Conservation (phyloP, 2,329 filamentous ascomycete genomes). For the Aspergillus calidoustus region DNA sequence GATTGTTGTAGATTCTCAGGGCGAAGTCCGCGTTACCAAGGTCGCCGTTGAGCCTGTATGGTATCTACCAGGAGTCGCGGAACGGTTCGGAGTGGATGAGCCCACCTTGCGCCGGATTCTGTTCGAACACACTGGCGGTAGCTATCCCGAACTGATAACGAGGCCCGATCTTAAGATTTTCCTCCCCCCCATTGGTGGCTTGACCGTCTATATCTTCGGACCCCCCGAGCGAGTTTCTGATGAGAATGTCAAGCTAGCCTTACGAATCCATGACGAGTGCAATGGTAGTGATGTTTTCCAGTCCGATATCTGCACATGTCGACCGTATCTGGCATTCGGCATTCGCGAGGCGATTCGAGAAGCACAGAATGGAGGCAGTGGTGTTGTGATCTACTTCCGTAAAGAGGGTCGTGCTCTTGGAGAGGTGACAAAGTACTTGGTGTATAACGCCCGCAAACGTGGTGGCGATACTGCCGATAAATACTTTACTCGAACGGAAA, state of each 20-base stretch:
- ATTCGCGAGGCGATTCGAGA: slow-evolving; percentile 98
- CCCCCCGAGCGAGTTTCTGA: slow-evolving; percentile 94
- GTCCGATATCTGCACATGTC: slow-evolving; percentile 94
- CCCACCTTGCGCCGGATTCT: slow-evolving; percentile 81
- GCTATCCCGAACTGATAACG: slow-evolving; percentile 95
- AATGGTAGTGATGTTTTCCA: slow-evolving; percentile 98
- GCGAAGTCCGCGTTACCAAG: slow-evolving; percentile 92
- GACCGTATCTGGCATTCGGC: slow-evolving; percentile 91
- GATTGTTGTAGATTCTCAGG: slow-evolving; percentile 82
- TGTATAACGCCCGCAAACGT: slow-evolving; percentile 60
- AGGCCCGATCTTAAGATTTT: slow-evolving; percentile 94
- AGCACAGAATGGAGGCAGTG: slow-evolving; percentile 89
- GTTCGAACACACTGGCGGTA: slow-evolving; percentile 95
- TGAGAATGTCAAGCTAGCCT: slow-evolving; percentile 75
- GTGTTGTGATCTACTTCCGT: slow-evolving; percentile 97
- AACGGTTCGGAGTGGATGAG: slow-evolving; percentile 92
- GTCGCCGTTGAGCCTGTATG: slow-evolving; percentile 94
- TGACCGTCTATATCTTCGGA: slow-evolving; percentile 97
- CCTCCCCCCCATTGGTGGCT: slow-evolving; percentile 88
- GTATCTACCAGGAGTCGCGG: slow-evolving; percentile 86
- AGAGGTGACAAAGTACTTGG: slow-evolving; percentile 88
- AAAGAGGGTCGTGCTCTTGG: slow-evolving; percentile 95
- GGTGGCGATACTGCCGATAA: slow-evolving; percentile 46
- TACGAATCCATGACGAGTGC: slow-evolving; percentile 87
- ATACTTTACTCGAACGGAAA: slow-evolving; percentile 97